A percentile compares a stretch with the other conserved stretches of the same genome.
These are phyloP conservation scores for Gastrolobium villosum DNA, from an alignment of 306 rosid genomes.

Conservation along the genomic window DNA sequence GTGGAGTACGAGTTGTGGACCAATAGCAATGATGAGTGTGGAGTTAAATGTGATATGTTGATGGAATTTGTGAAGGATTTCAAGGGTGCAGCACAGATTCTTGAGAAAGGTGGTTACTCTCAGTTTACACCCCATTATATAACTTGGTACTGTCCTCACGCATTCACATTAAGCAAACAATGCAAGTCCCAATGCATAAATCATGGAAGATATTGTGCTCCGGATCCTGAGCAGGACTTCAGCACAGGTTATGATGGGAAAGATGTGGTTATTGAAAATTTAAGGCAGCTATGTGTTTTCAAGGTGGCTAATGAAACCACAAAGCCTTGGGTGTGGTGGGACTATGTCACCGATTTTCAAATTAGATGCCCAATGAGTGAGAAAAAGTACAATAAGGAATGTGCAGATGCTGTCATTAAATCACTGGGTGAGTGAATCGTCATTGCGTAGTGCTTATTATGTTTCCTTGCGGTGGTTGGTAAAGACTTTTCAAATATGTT, in stretches of 20 bases:
- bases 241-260: slow-evolving; percentile 87
- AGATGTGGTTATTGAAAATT: slow-evolving; percentile 88
- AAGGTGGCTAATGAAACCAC: slow-evolving; percentile 72
- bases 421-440: slow-evolving; percentile 73
- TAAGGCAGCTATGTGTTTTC: slow-evolving; percentile 90
- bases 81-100: slow-evolving; percentile 90
- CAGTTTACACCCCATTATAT: slow-evolving; percentile 89
- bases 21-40: slow-evolving; percentile 93
- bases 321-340: slow-evolving; percentile 95
- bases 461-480: slow-evolving; percentile 14
- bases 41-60: slow-evolving; percentile 88
- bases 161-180: slow-evolving; percentile 84
- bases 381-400: slow-evolving; percentile 81
- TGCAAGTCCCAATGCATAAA: slow-evolving; percentile 96
- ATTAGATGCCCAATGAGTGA: slow-evolving; percentile 95
- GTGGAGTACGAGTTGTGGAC: slow-evolving; percentile 91
- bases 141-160: slow-evolving; percentile 91
- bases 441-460: not conserved
- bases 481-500: slow-evolving; percentile 29
- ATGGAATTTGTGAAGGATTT: slow-evolving; percentile 86
- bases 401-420: slow-evolving; percentile 74
- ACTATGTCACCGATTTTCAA: slow-evolving; percentile 93
- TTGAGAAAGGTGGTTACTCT: slow-evolving; percentile 88
- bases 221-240: slow-evolving; percentile 97
- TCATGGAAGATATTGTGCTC: slow-evolving; percentile 95